Conservation (phyloP, 1,139 yeast species). For the Geotrichum restrictum region DNA sequence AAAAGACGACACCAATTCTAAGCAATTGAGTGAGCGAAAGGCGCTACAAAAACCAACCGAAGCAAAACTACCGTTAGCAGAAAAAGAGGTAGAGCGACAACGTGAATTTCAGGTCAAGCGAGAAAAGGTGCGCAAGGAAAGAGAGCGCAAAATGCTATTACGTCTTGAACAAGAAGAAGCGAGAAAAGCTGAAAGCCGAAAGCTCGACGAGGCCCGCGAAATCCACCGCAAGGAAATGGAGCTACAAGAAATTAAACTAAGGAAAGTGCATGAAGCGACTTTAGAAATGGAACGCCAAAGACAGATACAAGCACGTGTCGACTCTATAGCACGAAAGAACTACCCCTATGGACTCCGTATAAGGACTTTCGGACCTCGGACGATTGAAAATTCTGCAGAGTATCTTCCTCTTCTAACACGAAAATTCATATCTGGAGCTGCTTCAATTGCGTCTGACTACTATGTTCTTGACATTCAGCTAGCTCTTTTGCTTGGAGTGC, state of each 20-base stretch:
- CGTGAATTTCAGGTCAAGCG: conserved; percentile 24
- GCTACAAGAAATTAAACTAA: conserved; percentile 38
- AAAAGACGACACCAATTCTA: not conserved
- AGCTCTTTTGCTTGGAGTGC: conserved; percentile 52
- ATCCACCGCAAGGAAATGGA: conserved; percentile 16
- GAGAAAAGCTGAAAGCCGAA: conserved; percentile 38
- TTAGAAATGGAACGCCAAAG: conserved; percentile 22
- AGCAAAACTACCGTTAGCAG: not conserved
- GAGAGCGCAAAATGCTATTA: conserved; percentile 31
- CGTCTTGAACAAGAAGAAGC: conserved; percentile 37
- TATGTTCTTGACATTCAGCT: conserved; percentile 66
- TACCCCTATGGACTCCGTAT: not conserved
- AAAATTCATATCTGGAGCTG: not conserved
- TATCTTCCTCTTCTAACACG: conserved; percentile 1
- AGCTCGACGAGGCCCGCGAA: too few relatives aligned
- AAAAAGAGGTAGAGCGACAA: conserved; percentile 18
- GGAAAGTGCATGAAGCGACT: conserved; percentile 33
- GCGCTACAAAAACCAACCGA: not conserved
- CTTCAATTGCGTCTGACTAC: not conserved
- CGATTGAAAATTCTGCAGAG: not conserved
- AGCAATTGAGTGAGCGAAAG: not conserved
- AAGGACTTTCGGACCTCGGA: not conserved
- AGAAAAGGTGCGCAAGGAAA: conserved; percentile 27
- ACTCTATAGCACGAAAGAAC: conserved; percentile 31
- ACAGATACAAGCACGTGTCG: conserved; percentile 22